Conservation (phyloP, 768 basidiomycete species). For the Fistulinella prunicolor region DNA sequence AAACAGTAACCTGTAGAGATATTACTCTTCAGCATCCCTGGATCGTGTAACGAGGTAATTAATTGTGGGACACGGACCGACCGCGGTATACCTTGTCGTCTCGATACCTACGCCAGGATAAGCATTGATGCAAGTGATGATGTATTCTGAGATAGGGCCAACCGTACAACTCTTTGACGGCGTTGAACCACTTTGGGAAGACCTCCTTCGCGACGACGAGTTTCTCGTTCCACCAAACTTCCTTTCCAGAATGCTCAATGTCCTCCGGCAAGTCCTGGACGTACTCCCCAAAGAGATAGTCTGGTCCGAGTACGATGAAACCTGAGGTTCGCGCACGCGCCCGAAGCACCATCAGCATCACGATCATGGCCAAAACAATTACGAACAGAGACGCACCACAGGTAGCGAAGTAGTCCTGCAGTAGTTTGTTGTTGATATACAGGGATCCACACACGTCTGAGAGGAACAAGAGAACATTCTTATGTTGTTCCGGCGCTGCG, state of each 20-base stretch:
- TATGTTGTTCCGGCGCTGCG: constrained; percentile 20
- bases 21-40: neutral
- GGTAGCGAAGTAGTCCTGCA: constrained; percentile 61
- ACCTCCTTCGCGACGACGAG: constrained; percentile 34
- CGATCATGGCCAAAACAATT: no score
- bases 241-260: constrained; percentile 28
- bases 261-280: constrained; percentile 34
- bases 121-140: neutral
- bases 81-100: constrained; percentile 40
- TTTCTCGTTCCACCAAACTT: constrained; percentile 36
- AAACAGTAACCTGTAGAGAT: constrained; percentile 51
- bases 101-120: constrained; percentile 17
- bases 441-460: constrained; percentile 56
- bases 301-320: constrained; percentile 54
- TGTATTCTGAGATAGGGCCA: neutral
- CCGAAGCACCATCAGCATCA: no score
- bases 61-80: constrained; percentile 32
- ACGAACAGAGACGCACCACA: constrained; percentile 44
- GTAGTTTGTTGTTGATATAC: constrained; percentile 50
- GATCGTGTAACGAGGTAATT: neutral
- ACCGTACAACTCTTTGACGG: constrained; percentile 50
- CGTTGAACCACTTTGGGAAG: constrained; percentile 49
- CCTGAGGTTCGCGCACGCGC: constrained; percentile 35
- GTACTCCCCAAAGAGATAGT: constrained; percentile 57
- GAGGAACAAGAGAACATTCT: constrained; percentile 52